These are phyloP conservation scores for Xylariaceae sp. DNA, from an alignment of 2,329 filamentous ascomycete genomes.

Conservation along the genomic window DNA sequence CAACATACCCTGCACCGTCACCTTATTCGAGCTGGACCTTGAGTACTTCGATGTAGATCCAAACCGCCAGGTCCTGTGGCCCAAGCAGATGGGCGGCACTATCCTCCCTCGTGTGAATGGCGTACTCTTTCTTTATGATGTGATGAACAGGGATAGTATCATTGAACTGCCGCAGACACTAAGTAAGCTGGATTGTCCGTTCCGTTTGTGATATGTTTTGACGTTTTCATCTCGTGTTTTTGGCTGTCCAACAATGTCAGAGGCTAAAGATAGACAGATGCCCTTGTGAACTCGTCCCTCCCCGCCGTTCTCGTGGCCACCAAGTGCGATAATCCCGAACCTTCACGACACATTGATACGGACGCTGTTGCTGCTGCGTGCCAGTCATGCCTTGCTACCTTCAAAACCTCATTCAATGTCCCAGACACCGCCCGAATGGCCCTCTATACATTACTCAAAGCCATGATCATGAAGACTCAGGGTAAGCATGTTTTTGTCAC, in stretches of 20 bases:
- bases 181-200: constrained; percentile 54
- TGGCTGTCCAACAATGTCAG: not conserved
- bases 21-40: constrained; percentile 63
- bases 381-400: constrained; percentile 67
- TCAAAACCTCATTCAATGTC: constrained; percentile 68
- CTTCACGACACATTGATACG: constrained; percentile 68
- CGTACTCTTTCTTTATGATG: constrained; percentile 83
- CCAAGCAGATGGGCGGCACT: constrained; percentile 66
- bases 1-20: constrained; percentile 56
- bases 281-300: constrained; percentile 67
- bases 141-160: constrained; percentile 74
- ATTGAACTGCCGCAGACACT: constrained; percentile 71
- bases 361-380: constrained; percentile 62
- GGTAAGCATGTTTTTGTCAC: constrained; percentile 51
- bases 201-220: not conserved
- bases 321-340: constrained; percentile 80
- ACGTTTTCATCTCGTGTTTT: not conserved
- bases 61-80: constrained; percentile 61
- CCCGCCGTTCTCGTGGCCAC: constrained; percentile 81
- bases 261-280: constrained; percentile 52
- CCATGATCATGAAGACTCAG: constrained; percentile 64
- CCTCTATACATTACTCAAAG: constrained; percentile 71
- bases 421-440: constrained; percentile 73
- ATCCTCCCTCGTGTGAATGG: constrained; percentile 76
- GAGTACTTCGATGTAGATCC: constrained; percentile 62